Base-by-base conservation (phyloP, 352 stramenopile species). In the Pythium periplocum region DNA sequence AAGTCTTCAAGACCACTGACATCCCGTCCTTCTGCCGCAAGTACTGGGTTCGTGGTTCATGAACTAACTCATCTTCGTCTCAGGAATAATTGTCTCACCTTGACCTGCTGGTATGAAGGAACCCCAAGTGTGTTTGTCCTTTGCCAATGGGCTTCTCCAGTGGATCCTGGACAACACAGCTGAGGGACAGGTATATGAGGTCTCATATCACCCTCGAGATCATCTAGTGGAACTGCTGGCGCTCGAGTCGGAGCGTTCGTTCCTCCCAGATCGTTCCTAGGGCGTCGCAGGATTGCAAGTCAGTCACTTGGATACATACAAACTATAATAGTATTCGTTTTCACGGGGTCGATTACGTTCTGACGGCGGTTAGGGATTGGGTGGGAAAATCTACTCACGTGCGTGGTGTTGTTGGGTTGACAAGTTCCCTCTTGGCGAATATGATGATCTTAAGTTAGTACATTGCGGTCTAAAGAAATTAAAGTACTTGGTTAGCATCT, bases 1-100 rank as follows among this genome's bases (percentile, higher is more conserved):
- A 90, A 58, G 83, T 53, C 1, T 90, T 92, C 42, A 55, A 56
- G 12, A 87, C 81, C 30, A 75, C 69, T 0, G 67, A 86, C 6
- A 78, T 90, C 44, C 78, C 81, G 5, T 71, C 53, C 6, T 90
- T 82, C 41, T 84, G 73, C 45, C 75, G 66, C 51, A 86, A 86
- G 52, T 73, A 88, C 60, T 91, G 81, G 78, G 78, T 91, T 68
- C 54, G 65, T 62, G 12, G 32, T 10, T 48, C 30, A 12, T 47
- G 38, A 7, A 12, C 30, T 10, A 48, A 2, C 32, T 34, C 47
- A 7, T 55, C 41, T 53, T 6, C 35, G 10, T 45, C 10, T 40
- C 9, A 40, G 8, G 10, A 42, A 26, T 30, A 9, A 48, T 48
- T 42, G 38, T 42, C 38, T 42, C 7, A 42, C 43, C 6, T n/a